phyloP scores from a whole-genome alignment of 1,139 yeast species.

The Chernovozyma sophiae-reginae region DNA sequence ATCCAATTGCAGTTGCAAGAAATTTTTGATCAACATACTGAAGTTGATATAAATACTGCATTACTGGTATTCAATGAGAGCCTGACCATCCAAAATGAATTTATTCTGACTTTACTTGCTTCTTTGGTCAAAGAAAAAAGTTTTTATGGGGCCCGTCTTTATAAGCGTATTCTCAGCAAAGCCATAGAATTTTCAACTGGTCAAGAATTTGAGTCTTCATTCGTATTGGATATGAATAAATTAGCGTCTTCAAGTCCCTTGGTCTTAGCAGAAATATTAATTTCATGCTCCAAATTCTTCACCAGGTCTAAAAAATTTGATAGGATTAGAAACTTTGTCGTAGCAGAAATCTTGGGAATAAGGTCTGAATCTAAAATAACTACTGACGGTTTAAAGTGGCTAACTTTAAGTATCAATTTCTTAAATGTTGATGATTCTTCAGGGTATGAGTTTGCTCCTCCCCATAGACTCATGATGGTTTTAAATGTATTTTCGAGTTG shows the following conservation, averaged over 20 bases:
- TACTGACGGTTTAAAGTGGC: conserved; percentile 38
- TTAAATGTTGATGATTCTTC: conserved; percentile 26
- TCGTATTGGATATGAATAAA: conserved; percentile 23
- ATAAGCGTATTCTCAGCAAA: conserved; percentile 18
- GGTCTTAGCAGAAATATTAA: conserved; percentile 34
- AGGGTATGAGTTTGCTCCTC: conserved; percentile 41
- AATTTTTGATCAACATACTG: neutral
- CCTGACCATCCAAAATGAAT: neutral
- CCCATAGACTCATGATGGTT: conserved; percentile 60
- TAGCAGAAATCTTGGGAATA: conserved; percentile 62
- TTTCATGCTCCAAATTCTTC: conserved; percentile 33
- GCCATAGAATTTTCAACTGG: conserved; percentile 27
- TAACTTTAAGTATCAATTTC: conserved; percentile 50
- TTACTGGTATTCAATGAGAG: neutral
- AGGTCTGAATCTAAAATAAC: conserved; percentile 35
- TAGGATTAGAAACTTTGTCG: conserved; percentile 55
- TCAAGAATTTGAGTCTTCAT: conserved; percentile 17
- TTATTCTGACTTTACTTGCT: neutral
- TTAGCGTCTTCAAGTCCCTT: conserved; percentile 28
- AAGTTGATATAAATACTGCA: neutral
- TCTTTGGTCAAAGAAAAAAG: neutral
- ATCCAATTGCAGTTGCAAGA: conserved; percentile 2
- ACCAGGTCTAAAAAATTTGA: conserved; percentile 33
- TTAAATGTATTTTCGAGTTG: conserved; percentile 48
- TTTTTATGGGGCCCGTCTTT: conserved; percentile 14